phyloP scores from a whole-genome alignment of 2,329 filamentous ascomycete species.

The Conoideocrella luteorostrata region DNA sequence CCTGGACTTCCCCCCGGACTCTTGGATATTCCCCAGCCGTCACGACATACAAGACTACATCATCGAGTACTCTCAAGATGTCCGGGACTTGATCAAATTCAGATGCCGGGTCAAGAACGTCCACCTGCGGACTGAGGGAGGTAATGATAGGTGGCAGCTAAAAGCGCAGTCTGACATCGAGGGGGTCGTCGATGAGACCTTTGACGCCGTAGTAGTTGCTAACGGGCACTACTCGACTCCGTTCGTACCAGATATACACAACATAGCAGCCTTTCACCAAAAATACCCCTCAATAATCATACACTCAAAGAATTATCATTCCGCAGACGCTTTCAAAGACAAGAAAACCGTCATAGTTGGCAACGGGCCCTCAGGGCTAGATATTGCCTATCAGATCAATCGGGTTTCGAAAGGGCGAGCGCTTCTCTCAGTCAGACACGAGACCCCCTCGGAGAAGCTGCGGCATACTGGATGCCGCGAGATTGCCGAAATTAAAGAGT shows the following conservation, averaged over 20 bases:
- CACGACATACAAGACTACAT: constrained; percentile 68
- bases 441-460: constrained; percentile 38
- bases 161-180: constrained; percentile 44
- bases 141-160: constrained; percentile 54
- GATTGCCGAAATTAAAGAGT: constrained; percentile 53
- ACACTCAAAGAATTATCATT: constrained; percentile 77
- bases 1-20: constrained; percentile 53
- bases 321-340: constrained; percentile 51
- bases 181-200: constrained; percentile 39
- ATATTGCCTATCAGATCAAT: constrained; percentile 74
- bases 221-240: constrained; percentile 70
- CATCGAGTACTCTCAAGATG: constrained; percentile 60
- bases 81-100: constrained; percentile 63
- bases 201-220: constrained; percentile 70
- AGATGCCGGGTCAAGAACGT: constrained; percentile 63
- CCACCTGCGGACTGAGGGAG: constrained; percentile 20
- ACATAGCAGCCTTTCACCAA: constrained; percentile 52
- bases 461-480: constrained; percentile 42
- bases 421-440: constrained; percentile 56
- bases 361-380: constrained; percentile 75
- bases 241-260: constrained; percentile 56
- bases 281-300: constrained; percentile 54
- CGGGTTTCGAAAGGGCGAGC: constrained; percentile 52
- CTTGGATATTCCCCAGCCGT: constrained; percentile 69
- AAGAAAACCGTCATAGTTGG: constrained; percentile 81